Evolutionary conservation across 176 grass and related monocot genomes (phyloP).

Genomic region (Oropetium thomaeum): DNA sequence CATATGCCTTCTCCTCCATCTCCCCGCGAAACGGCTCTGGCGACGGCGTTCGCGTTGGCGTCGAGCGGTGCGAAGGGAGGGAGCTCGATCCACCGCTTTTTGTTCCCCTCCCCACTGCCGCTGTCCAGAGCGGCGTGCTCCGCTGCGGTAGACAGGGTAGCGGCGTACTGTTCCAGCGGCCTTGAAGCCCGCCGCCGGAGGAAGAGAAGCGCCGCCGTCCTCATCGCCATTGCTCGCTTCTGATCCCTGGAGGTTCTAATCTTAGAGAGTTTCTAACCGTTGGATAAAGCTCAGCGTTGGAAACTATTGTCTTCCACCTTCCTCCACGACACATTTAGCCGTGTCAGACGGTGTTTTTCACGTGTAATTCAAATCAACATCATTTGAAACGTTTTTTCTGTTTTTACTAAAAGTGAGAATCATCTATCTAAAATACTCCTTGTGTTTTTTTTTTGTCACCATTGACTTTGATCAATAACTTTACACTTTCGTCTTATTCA

Average conservation of each 20-base stretch:
- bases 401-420: too few species aligned
- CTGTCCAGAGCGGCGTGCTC: slow-evolving; percentile 5
- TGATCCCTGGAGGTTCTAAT: neutral
- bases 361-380: too few species aligned
- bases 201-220: slow-evolving; percentile 39
- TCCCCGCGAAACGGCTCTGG: slow-evolving; percentile 38
- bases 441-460: too few species aligned
- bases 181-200: slow-evolving; percentile 24
- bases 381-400: too few species aligned
- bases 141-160: slow-evolving; percentile 18
- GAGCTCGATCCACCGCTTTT: slow-evolving; percentile 56
- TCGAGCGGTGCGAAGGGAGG: slow-evolving; percentile 66
- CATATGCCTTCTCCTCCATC: neutral
- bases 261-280: slow-evolving; percentile 5
- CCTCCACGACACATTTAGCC: too few species aligned
- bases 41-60: slow-evolving; percentile 31
- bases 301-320: too few species aligned
- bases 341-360: too few species aligned
- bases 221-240: slow-evolving; percentile 10
- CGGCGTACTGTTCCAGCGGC: neutral
- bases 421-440: too few species aligned
- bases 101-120: slow-evolving; percentile 23
- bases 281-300: too few species aligned
- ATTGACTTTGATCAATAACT: too few species aligned
- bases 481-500: too few species aligned